These are phyloP conservation scores for Leptographium galeiforme DNA, from an alignment of 2,329 filamentous ascomycete species.

Conservation along the genomic window DNA sequence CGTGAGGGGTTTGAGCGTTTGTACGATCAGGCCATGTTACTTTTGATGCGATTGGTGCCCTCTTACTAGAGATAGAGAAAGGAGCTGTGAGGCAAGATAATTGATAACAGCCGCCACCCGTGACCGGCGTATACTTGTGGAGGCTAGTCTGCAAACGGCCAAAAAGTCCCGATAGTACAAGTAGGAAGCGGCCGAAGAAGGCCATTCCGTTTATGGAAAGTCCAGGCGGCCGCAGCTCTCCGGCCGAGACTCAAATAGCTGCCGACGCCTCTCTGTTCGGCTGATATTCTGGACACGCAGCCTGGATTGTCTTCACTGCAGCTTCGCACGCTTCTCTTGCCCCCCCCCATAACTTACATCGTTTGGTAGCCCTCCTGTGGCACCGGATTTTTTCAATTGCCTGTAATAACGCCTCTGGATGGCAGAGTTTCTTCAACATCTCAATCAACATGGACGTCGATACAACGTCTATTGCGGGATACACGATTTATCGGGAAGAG, in stretches of 20 bases:
- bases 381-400: neutral
- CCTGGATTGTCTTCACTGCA: neutral
- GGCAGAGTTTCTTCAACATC: conserved; percentile 9
- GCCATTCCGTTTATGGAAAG: conserved; percentile 5
- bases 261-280: neutral
- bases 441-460: conserved; percentile 24
- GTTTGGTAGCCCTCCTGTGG: neutral
- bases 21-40: too few relatives aligned
- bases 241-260: neutral
- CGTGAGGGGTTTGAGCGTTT: too few relatives aligned
- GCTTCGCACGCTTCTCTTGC: neutral
- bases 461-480: conserved; percentile 29
- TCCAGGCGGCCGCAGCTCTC: conserved; percentile 1
- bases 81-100: neutral
- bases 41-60: too few relatives aligned
- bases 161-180: conserved; percentile 6
- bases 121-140: neutral
- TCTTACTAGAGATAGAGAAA: neutral
- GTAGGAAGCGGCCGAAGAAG: neutral
- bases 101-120: conserved; percentile 42
- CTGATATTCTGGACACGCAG: too few relatives aligned
- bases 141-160: conserved; percentile 4
- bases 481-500: conserved; percentile 31
- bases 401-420: conserved; percentile 6
- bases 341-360: neutral